These are phyloP conservation scores for Hypoxylon perforatum DNA, from an alignment of 495 filamentous ascomycete species.

Conservation along the genomic window DNA sequence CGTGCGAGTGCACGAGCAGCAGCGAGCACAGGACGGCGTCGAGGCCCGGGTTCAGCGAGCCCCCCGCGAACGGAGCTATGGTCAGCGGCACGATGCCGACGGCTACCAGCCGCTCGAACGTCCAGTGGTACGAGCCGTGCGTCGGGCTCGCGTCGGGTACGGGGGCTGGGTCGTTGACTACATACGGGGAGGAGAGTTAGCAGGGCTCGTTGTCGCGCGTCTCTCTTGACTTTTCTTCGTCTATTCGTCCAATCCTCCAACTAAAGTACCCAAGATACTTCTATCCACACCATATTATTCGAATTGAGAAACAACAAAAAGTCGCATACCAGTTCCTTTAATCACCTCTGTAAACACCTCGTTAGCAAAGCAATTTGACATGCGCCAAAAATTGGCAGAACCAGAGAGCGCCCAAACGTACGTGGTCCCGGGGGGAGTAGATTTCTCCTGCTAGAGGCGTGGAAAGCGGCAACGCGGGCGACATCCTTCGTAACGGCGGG, in stretches of 20 bases:
- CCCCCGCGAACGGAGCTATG: conserved; percentile 89
- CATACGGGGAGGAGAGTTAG: conserved; percentile 40
- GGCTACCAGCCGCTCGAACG: conserved; percentile 87
- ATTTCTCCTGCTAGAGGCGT: conserved; percentile 71
- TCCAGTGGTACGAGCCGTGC: conserved; percentile 98
- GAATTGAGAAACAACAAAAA: conserved; percentile 14
- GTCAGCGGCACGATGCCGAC: conserved; percentile 85
- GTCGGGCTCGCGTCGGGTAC: conserved; percentile 76
- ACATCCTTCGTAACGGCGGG: conserved; percentile 48
- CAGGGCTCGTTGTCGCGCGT: conserved; percentile 6
- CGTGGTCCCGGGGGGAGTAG: conserved; percentile 77
- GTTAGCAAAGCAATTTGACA: conserved; percentile 45
- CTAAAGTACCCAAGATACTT: not conserved
- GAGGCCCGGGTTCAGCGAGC: conserved; percentile 86
- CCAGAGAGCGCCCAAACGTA: conserved; percentile 61
- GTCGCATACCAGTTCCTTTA: conserved; percentile 77
- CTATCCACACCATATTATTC: not conserved
- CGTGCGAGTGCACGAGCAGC: conserved; percentile 90
- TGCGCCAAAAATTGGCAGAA: conserved; percentile 44
- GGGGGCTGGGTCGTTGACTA: conserved; percentile 87
- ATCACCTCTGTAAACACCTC: conserved; percentile 69
- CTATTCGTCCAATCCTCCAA: not conserved
- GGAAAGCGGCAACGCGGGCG: conserved; percentile 71
- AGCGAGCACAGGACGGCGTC: conserved; percentile 87
- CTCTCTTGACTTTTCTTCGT: not conserved